Evolutionary conservation across 805 yeast species (phyloP), one percentile per base, ranked within the genome.

Genomic region (Teunomyces cretensis): DNA sequence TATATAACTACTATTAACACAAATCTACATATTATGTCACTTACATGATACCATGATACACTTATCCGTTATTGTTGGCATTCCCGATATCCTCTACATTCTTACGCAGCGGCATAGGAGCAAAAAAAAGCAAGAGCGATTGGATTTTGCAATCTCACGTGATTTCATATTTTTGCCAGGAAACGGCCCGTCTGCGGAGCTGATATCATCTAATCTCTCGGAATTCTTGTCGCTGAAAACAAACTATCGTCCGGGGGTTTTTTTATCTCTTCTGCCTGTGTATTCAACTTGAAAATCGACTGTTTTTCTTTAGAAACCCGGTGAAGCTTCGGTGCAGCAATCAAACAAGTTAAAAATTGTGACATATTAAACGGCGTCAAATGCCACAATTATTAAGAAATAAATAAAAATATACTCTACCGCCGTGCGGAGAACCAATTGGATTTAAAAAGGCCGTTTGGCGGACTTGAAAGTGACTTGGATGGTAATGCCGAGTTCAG

Each of bases 81-180:
- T 19, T 19, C 22, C 6, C 6, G 6, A 4, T 19, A 6, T 3
- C 6, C 22, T 19, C 22, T 19, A 19, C 22, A 19, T 19, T 19
- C 7, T 32, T 6, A 9, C 17, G 22, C 12, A 32, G 17, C 35
- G 35, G 35, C 35, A 15, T 16, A 9, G 28, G 9, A 26, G 28
- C 28, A 26, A 26, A 26, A 26, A 26, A 26, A 26, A 26, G 3
- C 4, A 26, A 5, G 28, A 5, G 12, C 12, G 28, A 15, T 11
- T 15, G 16, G 17, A 15, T 32, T 11, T 32, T 24, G 39, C 30
- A 26, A 36, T 36, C 17, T 36, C 39, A 36, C 39, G 39, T 36
- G 39, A n/a, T 13, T 6, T 9, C 16, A 5, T 30, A 8, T 30
- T 4, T 15, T 26, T 2, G 9, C 2, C 28, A 9, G 9, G 9